Conservation (phyloP, 345 rosid species). For the Acer yangbiense region DNA sequence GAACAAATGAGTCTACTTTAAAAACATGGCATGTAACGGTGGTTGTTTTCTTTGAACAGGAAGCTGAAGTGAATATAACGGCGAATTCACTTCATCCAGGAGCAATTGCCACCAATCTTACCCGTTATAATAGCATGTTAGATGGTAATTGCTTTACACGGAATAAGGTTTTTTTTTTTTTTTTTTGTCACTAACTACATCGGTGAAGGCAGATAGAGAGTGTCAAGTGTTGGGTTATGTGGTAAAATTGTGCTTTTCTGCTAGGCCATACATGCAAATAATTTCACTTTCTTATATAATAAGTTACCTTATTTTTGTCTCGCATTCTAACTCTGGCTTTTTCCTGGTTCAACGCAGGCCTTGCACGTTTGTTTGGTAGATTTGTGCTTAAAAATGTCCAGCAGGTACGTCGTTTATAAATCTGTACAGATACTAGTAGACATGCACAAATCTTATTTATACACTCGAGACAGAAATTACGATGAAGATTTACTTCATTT, state of each 20-base stretch:
- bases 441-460: neutral
- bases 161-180: too few species aligned
- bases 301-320: neutral
- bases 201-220: neutral
- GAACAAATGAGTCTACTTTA: too few species aligned
- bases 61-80: conserved; percentile 51
- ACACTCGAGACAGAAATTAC: neutral
- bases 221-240: neutral
- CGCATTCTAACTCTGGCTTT: neutral
- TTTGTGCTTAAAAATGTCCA: conserved; percentile 51
- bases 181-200: neutral
- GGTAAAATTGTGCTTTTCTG: neutral
- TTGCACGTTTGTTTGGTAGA: conserved; percentile 38
- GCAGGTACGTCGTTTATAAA: conserved; percentile 53
- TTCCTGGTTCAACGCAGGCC: conserved; percentile 37
- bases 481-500: neutral
- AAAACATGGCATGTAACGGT: neutral
- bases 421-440: neutral
- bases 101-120: conserved; percentile 56
- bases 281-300: neutral
- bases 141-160: conserved; percentile 30
- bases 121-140: conserved; percentile 46
- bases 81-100: conserved; percentile 85
- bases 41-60: conserved; percentile 38
- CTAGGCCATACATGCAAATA: too few species aligned